Conservation (phyloP, 306 rosid species). For the Cicer pinnatifidum region DNA sequence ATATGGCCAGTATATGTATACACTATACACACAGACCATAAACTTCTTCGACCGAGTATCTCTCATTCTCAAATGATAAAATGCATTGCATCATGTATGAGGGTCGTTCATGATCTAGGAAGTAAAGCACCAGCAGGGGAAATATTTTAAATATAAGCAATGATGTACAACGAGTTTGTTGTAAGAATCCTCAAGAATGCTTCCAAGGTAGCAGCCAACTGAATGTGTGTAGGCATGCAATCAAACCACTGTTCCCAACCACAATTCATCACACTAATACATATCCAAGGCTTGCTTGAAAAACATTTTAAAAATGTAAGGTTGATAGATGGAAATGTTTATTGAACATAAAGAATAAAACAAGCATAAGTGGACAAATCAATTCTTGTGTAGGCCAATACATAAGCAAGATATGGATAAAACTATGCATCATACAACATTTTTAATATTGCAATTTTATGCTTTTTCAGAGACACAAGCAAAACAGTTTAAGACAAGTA, state of each 20-base stretch:
- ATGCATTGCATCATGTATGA: constrained; percentile 29
- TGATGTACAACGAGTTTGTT: constrained; percentile 8
- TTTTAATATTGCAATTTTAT: constrained; percentile 8
- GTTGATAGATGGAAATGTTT: constrained; percentile 4
- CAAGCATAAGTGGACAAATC: constrained; percentile 28
- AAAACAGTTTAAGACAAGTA: constrained; percentile 22
- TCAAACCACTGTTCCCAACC: constrained; percentile 3
- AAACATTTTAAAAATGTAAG: background rate
- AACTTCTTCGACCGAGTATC: constrained; percentile 24
- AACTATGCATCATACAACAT: constrained; percentile 9
- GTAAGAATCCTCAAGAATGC: background rate
- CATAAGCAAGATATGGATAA: background rate
- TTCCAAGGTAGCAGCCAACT: constrained; percentile 27
- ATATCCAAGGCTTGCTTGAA: constrained; percentile 14
- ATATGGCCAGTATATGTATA: background rate
- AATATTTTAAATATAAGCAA: constrained; percentile 1
- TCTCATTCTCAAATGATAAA: background rate
- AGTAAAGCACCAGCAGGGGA: constrained; percentile 9
- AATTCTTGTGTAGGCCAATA: constrained; percentile 15
- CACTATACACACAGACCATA: constrained; percentile 15
- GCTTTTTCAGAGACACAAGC: background rate
- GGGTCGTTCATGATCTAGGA: constrained; percentile 18
- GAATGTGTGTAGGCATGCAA: constrained; percentile 7
- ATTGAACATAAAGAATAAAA: constrained; percentile 22
- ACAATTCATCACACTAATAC: constrained; percentile 11